Evolutionary conservation across 306 rosid species (phyloP).

Genomic region (Lathyrus oleraceus): DNA sequence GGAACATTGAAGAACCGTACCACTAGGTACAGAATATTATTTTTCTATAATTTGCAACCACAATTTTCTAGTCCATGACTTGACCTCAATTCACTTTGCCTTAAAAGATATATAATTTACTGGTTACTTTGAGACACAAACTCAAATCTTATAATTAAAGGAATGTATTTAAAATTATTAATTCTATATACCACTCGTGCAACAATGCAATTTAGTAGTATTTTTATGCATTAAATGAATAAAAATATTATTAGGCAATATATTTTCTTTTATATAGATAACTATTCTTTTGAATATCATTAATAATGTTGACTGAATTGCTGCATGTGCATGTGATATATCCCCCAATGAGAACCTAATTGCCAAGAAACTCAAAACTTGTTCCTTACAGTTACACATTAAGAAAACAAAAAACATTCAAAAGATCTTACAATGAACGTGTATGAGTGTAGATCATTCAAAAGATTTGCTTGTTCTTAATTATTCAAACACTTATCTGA

Average conservation of each 20-base stretch:
- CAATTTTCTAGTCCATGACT: not conserved
- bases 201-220: no score
- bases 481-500: constrained; percentile 25
- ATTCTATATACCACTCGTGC: no score
- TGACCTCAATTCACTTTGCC: not conserved
- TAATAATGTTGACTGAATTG: not conserved
- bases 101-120: no score
- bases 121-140: not conserved
- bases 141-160: no score
- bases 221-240: no score
- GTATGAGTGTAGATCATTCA: not conserved
- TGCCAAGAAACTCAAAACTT: not conserved
- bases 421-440: not conserved
- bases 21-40: not conserved
- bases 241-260: no score
- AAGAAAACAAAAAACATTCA: not conserved
- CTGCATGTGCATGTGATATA: not conserved
- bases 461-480: constrained; percentile 20
- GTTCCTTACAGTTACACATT: not conserved
- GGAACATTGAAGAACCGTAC: not conserved
- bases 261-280: no score
- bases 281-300: no score
- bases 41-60: not conserved
- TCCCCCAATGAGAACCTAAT: not conserved
- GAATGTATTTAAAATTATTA: no score